Base-by-base conservation (phyloP, 2,329 filamentous ascomycete species). In the Cercospora nicotianae region DNA sequence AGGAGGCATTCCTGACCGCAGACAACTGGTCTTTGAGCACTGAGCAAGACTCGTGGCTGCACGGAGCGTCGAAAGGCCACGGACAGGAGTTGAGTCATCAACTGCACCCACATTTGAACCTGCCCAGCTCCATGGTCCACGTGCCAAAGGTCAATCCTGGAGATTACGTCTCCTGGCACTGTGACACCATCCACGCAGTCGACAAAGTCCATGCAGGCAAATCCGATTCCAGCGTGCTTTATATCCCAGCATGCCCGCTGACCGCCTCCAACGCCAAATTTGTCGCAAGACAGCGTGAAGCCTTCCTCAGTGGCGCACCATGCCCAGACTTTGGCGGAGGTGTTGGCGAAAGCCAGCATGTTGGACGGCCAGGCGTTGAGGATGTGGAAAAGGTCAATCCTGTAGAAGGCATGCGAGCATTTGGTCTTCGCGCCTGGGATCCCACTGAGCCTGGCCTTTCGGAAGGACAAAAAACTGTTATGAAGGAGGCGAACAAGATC, bases 241-340 rank as follows among this genome's bases (percentile, higher is more conserved):
- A 97, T 75, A 96, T 97, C 65, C 93, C 94, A 0, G 89, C 92
- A 0, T 95, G 91, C 64, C 93, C 94, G 0, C 84, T 93, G 31
- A 96, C 93, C 0, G 87, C 90, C 63, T 81, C 83, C 45, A 97
- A 95, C 74, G 89, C 90, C 0, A 80, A 86, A 23, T 95, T 94
- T 76, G 82, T 94, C 1, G 84, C 80, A 1, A 84, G 87, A 16
- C 93, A 96, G 80, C 86, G 90, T 20, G 83, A 87, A n/a, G 86
- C 87, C 0, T 95, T 95, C 72, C 78, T 90, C 2, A 77, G 82
- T 0, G 93, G 93, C 4, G 71, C 70, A 23, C 76, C 77, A 12
- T 75, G 74, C 58, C 83, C 84, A 0, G 84, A 85, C 67, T 85
- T 85, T 72, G 83, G 82, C 0, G 81, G 83, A 1, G 91, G 91